phyloP scores from a whole-genome alignment of 495 filamentous ascomycete genomes.

The Xylaria acuta region DNA sequence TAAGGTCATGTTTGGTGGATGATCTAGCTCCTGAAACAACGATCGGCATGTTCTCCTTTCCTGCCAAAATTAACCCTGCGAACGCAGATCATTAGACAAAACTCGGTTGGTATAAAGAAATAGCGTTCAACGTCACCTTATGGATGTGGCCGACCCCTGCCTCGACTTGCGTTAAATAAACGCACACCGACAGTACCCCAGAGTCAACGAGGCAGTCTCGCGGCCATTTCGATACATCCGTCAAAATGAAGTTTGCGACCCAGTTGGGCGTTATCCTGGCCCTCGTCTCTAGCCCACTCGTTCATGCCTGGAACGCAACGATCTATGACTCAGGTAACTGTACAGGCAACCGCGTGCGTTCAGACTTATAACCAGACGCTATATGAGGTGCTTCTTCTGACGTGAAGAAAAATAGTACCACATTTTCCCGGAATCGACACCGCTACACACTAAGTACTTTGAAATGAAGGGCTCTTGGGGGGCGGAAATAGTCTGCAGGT shows the following conservation, averaged over 20 bases:
- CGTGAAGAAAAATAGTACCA: constrained; percentile 16
- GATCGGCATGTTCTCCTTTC: constrained; percentile 8
- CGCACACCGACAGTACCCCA: not conserved
- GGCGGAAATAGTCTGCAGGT: constrained; percentile 28
- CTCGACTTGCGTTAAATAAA: not conserved
- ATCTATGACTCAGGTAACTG: constrained; percentile 28
- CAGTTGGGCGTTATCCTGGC: constrained; percentile 21
- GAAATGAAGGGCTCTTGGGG: constrained; percentile 31
- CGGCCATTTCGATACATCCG: constrained; percentile 1
- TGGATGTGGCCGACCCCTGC: not conserved
- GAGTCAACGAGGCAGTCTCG: not conserved
- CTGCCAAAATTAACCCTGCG: constrained; percentile 8
- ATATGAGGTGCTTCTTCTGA: not conserved
- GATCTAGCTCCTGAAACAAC: constrained; percentile 26
- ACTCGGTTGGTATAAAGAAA: constrained; percentile 4
- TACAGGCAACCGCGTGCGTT: constrained; percentile 24
- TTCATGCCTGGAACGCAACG: constrained; percentile 26
- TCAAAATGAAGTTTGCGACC: constrained; percentile 23
- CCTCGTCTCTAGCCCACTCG: constrained; percentile 19
- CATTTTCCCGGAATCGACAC: constrained; percentile 14
- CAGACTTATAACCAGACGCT: not conserved
- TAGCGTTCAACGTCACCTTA: not conserved
- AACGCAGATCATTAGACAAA: constrained; percentile 13
- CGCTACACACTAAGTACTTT: constrained; percentile 28
- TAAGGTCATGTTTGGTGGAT: constrained; percentile 11